Evolutionary conservation across 2,329 filamentous ascomycete species (phyloP).

Genomic region (Hysterium pulicare): DNA sequence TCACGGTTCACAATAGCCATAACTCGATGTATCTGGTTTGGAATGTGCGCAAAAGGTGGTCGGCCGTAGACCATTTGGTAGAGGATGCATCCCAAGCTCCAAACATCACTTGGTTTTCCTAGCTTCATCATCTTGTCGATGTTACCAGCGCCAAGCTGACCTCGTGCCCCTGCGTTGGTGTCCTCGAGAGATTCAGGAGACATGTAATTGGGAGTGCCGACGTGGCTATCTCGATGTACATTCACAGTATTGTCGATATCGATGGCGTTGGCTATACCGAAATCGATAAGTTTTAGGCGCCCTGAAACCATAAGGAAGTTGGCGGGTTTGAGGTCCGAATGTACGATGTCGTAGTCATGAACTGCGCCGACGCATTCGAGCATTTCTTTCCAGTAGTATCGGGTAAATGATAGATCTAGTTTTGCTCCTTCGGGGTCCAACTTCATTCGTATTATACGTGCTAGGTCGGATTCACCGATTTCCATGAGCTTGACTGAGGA

Average conservation of each 20-base stretch:
- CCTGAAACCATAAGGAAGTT: conserved; percentile 95
- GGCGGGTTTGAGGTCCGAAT: conserved; percentile 93
- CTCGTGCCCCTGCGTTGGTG: conserved; percentile 60
- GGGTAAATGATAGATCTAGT: conserved; percentile 85
- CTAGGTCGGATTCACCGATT: conserved; percentile 89
- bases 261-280: conserved; percentile 97
- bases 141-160: conserved; percentile 37
- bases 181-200: conserved; percentile 91
- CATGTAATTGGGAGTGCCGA: conserved; percentile 99
- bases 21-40: conserved; percentile 80
- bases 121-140: conserved; percentile 82
- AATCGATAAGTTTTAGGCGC: conserved; percentile 92
- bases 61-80: conserved; percentile 98
- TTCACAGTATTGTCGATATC: conserved; percentile 95
- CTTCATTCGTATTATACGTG: conserved; percentile 75
- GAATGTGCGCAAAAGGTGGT: conserved; percentile 90
- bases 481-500: conserved; percentile 73
- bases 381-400: conserved; percentile 99
- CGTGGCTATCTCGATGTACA: conserved; percentile 90
- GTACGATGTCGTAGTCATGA: conserved; percentile 86
- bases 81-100: conserved; percentile 92
- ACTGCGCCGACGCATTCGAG: conserved; percentile 89
- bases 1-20: conserved; percentile 80
- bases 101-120: conserved; percentile 92
- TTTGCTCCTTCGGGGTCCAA: conserved; percentile 56